Conservation (phyloP, 176 grass and related monocot species). For the Lolium perenne region DNA sequence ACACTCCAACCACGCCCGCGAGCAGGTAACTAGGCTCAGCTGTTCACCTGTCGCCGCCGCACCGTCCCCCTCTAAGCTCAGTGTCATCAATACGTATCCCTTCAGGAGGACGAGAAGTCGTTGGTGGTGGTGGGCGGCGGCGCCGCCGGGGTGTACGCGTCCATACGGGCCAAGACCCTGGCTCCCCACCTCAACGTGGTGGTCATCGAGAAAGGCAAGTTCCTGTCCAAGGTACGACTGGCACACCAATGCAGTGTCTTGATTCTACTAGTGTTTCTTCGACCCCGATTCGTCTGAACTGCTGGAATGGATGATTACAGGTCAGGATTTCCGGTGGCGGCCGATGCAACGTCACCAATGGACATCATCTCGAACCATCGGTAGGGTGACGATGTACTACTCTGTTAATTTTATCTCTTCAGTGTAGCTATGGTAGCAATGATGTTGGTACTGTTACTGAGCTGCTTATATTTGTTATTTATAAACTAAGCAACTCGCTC, state of each 20-base stretch:
- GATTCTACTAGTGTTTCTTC: background rate
- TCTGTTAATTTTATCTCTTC: background rate
- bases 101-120: conserved; percentile 31
- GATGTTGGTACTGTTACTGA: background rate
- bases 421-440: background rate
- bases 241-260: background rate
- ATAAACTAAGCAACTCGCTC: background rate
- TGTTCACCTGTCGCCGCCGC: background rate
- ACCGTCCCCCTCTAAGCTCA: background rate
- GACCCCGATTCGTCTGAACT: background rate
- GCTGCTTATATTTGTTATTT: background rate
- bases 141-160: conserved; percentile 87
- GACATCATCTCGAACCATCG: conserved; percentile 67
- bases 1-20: conserved; percentile 11
- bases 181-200: conserved; percentile 73
- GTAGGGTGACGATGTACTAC: conserved; percentile 20
- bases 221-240: conserved; percentile 69
- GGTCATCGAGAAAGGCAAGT: conserved; percentile 85
- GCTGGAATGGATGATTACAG: conserved; percentile 31
- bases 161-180: conserved; percentile 76
- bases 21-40: conserved; percentile 47
- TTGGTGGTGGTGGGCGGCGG: conserved; percentile 88
- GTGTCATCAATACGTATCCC: background rate
- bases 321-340: conserved; percentile 95
- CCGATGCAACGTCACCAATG: conserved; percentile 94